Evolutionary conservation across 768 basidiomycete species (phyloP).

Genomic region (Glaciozyma antarctica): DNA sequence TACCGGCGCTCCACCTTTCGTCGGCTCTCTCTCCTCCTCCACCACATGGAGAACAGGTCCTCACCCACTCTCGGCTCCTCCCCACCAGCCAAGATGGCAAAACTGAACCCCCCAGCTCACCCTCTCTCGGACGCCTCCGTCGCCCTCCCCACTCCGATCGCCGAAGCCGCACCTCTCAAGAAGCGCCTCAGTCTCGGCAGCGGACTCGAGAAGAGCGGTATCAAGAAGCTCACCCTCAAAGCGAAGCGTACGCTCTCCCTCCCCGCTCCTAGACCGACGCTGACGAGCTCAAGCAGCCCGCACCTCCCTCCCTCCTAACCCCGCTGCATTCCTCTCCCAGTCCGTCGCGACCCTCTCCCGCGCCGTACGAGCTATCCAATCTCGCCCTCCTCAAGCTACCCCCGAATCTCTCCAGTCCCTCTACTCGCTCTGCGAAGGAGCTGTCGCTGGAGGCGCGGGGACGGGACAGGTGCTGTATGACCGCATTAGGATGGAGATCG

Average conservation of each 20-base stretch:
- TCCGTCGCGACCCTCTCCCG: conserved; percentile 30
- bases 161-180: too few species aligned
- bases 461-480: conserved; percentile 48
- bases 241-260: background rate
- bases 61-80: too few species aligned
- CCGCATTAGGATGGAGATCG: conserved; percentile 52
- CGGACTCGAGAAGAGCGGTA: background rate
- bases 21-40: too few species aligned
- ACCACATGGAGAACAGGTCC: too few species aligned
- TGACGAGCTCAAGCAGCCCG: background rate
- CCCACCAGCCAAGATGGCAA: too few species aligned
- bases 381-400: conserved; percentile 28
- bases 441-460: conserved; percentile 44
- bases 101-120: too few species aligned
- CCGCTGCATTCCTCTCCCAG: conserved; percentile 1
- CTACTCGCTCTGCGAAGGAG: conserved; percentile 33
- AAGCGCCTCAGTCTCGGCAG: background rate
- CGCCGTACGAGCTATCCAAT: conserved; percentile 32
- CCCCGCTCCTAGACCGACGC: background rate
- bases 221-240: background rate
- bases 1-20: too few species aligned
- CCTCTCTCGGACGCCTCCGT: too few species aligned
- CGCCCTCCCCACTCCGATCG: background rate
- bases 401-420: conserved; percentile 34
- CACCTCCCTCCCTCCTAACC: background rate